A percentile compares a stretch with the other conserved stretches of the same genome.
Evolutionary conservation across 441 rosid species (phyloP).

Genomic region (Kokia cookei): DNA sequence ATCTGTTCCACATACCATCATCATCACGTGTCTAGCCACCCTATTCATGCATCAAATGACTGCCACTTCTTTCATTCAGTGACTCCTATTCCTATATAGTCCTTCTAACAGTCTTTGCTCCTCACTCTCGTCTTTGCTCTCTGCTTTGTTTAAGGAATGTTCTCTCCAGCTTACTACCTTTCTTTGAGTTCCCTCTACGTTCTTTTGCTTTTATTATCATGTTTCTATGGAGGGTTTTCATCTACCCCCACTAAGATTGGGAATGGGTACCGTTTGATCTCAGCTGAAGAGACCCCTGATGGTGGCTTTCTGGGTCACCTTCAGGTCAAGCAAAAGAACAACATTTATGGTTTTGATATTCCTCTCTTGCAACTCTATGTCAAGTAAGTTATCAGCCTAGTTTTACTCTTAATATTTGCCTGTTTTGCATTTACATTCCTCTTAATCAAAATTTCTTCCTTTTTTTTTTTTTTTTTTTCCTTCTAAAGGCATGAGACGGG

Average conservation of each 20-base stretch:
- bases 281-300: slow-evolving; percentile 61
- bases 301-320: slow-evolving; percentile 72
- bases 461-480: background rate
- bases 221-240: slow-evolving; percentile 19
- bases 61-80: background rate
- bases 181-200: slow-evolving; percentile 1
- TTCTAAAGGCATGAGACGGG: slow-evolving; percentile 68
- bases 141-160: slow-evolving; percentile 11
- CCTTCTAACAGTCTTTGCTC: background rate
- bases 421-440: background rate
- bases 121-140: background rate
- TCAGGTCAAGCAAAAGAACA: slow-evolving; percentile 68
- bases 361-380: slow-evolving; percentile 65
- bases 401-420: background rate
- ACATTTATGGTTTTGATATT: slow-evolving; percentile 76
- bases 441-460: background rate
- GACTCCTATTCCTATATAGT: background rate
- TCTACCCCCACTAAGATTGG: slow-evolving; percentile 55
- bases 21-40: slow-evolving; percentile 8
- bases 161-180: slow-evolving; percentile 3
- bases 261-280: slow-evolving; percentile 79
- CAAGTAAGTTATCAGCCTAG: slow-evolving; percentile 39
- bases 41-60: background rate
- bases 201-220: slow-evolving; percentile 20
- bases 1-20: background rate